These are phyloP conservation scores for Triangularia verruculosa DNA, from an alignment of 2,329 filamentous ascomycete genomes.

Conservation along the genomic window DNA sequence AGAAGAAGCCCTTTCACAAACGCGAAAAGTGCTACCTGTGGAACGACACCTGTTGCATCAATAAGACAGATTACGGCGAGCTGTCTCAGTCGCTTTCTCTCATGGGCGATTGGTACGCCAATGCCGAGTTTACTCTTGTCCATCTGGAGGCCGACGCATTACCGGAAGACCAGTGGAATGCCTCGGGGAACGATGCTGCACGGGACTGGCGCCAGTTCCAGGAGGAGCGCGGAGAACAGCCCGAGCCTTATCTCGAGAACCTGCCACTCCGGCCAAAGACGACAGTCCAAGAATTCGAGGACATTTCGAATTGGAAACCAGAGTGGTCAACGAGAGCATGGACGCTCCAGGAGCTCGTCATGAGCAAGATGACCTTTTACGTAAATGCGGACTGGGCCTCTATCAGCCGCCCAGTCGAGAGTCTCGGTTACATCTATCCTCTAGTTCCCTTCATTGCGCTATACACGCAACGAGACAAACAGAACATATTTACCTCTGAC, in stretches of 20 bases:
- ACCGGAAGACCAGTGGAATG: not conserved
- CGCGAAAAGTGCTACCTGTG: constrained; percentile 32
- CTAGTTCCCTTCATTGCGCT: constrained; percentile 31
- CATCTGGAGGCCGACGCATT: constrained; percentile 26
- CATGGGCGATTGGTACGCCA: constrained; percentile 35
- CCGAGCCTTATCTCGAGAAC: not conserved
- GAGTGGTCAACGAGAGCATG: constrained; percentile 33
- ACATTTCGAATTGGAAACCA: constrained; percentile 22
- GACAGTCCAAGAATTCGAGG: constrained; percentile 25
- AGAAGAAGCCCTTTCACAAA: constrained; percentile 27
- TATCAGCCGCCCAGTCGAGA: constrained; percentile 31
- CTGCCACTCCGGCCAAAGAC: not conserved
- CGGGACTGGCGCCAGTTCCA: constrained; percentile 27
- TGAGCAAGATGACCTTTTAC: constrained; percentile 37
- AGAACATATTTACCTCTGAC: constrained; percentile 17
- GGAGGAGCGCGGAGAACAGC: not conserved
- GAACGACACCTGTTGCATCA: constrained; percentile 36
- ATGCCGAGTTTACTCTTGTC: constrained; percentile 33
- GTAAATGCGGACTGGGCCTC: constrained; percentile 33
- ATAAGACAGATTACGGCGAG: constrained; percentile 32
- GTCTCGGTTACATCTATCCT: constrained; percentile 33
- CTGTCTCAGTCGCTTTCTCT: constrained; percentile 32
- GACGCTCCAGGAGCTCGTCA: constrained; percentile 35
- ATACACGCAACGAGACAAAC: constrained; percentile 24
- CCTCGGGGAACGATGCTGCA: constrained; percentile 25